Conservation (phyloP, 331 rosid species). For the Phaseolus coccineus region DNA sequence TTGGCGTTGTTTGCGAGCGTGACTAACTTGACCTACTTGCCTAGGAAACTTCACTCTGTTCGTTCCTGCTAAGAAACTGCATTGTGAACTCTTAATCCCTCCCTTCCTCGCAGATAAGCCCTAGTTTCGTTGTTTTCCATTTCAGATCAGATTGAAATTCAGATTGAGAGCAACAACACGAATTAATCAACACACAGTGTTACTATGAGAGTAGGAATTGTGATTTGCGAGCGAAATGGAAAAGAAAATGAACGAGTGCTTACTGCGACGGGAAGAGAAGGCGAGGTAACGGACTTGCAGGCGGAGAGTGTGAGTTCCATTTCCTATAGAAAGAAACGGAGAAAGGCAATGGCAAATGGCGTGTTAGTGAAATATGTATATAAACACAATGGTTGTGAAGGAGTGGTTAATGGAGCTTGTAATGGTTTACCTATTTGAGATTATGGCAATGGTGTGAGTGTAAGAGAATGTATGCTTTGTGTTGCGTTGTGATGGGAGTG, state of each 20-base stretch:
- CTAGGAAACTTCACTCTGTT: constrained; percentile 59
- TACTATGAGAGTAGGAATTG: not conserved
- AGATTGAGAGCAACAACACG: constrained; percentile 22
- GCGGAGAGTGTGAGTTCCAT: constrained; percentile 75
- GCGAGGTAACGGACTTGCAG: constrained; percentile 67
- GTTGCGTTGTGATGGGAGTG: constrained; percentile 3
- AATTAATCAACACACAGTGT: not conserved
- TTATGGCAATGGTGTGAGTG: not conserved
- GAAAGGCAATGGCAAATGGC: not conserved
- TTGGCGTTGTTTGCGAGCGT: constrained; percentile 32
- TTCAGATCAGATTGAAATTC: not conserved
- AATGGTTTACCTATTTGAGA: not conserved
- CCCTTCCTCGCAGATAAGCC: constrained; percentile 61
- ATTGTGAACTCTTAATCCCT: constrained; percentile 71
- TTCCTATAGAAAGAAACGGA: constrained; percentile 10
- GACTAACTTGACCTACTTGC: constrained; percentile 55
- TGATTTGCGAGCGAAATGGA: not conserved
- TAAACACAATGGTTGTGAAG: not conserved
- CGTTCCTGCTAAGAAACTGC: constrained; percentile 61
- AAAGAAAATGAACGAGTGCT: constrained; percentile 17
- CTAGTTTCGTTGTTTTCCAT: constrained; percentile 47
- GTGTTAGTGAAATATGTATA: not conserved
- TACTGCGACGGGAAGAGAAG: constrained; percentile 65
- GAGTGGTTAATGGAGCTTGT: too few relatives aligned
- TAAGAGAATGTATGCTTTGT: not conserved